Conservation (phyloP, 441 rosid genomes). For the Pelargonium australe region DNA sequence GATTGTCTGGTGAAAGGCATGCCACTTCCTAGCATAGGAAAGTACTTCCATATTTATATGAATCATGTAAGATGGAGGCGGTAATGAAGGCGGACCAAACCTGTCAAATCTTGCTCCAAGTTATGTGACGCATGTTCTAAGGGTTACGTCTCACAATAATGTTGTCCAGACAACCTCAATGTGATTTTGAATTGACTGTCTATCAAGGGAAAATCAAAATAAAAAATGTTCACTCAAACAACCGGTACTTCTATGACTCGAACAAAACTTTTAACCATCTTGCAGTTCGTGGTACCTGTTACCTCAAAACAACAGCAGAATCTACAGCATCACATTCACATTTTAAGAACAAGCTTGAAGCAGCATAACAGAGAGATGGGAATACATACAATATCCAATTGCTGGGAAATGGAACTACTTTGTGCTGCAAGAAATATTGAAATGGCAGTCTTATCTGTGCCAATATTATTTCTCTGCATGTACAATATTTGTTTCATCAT, state of each 20-base stretch:
- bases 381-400: not conserved
- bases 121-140: not conserved
- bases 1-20: not conserved
- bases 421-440: not conserved
- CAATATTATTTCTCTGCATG: conserved; percentile 14
- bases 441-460: not conserved
- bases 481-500: conserved; percentile 14
- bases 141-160: not conserved
- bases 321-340: too few relatives aligned
- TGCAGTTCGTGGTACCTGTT: too few relatives aligned
- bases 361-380: too few relatives aligned
- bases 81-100: not conserved
- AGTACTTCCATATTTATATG: not conserved
- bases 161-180: not conserved
- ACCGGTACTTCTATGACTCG: not conserved
- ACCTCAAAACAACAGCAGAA: too few relatives aligned
- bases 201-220: not conserved
- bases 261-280: too few relatives aligned
- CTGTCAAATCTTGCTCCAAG: not conserved
- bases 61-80: not conserved
- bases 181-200: not conserved
- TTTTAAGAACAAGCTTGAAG: too few relatives aligned
- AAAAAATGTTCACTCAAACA: not conserved
- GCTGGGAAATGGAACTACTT: too few relatives aligned
- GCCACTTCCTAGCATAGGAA: not conserved